Base-by-base conservation (phyloP, 345 rosid genomes). In the Nephelium lappaceum region DNA sequence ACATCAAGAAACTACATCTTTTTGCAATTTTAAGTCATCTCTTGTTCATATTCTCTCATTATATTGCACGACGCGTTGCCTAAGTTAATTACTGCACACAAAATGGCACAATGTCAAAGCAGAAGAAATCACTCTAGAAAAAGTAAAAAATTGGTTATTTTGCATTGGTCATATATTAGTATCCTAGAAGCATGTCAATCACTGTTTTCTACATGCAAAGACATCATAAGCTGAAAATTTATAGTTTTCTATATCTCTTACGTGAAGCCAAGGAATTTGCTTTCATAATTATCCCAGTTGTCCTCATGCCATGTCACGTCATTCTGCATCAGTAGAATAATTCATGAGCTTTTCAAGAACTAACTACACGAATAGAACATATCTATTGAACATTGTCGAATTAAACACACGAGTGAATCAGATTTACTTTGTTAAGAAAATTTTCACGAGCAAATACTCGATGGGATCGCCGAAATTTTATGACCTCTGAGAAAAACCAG, bases 251-350 rank as follows among this genome's bases (percentile, higher is more conserved):
- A 14, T 55, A 21, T 81, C 8, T 11, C 92, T 85, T 87, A 96
- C 97, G 97, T 96, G 80, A 93, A 96, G 65, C 97, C 98, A 42
- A 93, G 92, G 86, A 96, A 96, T 88, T 88, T 96, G 94, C 97
- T 93, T 45, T 92, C 95, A 15, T 81, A 77, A 67, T 93, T 92
- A 76, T 85, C 90, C 97, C 98, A 96, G 85, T 92, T 86, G 82
- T 89, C 91, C 87, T 96, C 98, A 77, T 93, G 98, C 98, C 99
- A 93, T 6, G 97, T 92, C 23, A 95, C 91, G 83, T 95, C 98
- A 1, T 64, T 81, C 97, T 92, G 85, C 67, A 83, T 25, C 70
- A 47, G 75, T 12, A 69, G 27, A 79, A 66, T n/a, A 36, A 53
- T 76, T 39, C 66, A 77, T 57, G 64, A 85, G 74, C 16, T 75